phyloP scores from a whole-genome alignment of 805 yeast species.

The Tetrapisispora iriomotensis region DNA sequence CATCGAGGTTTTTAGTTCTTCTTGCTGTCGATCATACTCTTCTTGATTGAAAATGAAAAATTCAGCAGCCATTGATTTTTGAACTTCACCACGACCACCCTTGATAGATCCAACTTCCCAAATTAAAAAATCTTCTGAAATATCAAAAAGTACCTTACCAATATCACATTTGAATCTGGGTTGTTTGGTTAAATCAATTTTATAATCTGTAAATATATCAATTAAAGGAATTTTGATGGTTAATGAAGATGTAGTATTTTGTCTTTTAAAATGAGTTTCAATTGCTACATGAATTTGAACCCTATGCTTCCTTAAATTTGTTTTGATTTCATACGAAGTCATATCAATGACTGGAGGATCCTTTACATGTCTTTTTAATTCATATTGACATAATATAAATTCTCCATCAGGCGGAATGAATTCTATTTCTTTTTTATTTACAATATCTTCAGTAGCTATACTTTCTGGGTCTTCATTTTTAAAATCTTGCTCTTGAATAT shows the following conservation, averaged over 20 bases:
- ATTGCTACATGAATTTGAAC: slow-evolving; percentile 17
- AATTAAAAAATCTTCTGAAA: slow-evolving; percentile 56
- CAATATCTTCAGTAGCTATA: slow-evolving; percentile 27
- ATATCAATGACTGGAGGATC: slow-evolving; percentile 33
- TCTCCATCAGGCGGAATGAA: slow-evolving; percentile 90
- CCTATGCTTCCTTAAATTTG: slow-evolving; percentile 19
- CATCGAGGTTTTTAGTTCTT: slow-evolving; percentile 25
- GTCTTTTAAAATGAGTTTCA: slow-evolving; percentile 28
- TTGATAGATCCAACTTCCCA: slow-evolving; percentile 66
- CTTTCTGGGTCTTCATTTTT: slow-evolving; percentile 35
- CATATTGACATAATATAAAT: slow-evolving; percentile 45
- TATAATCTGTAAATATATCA: slow-evolving; percentile 28
- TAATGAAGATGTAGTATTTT: slow-evolving; percentile 27
- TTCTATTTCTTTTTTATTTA: slow-evolving; percentile 36
- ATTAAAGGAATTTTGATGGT: slow-evolving; percentile 25
- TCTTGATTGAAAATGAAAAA: slow-evolving; percentile 30
- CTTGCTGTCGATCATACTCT: slow-evolving; percentile 16
- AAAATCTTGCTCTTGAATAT: slow-evolving; percentile 1
- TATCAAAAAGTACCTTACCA: slow-evolving; percentile 62
- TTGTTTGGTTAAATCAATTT: slow-evolving; percentile 36
- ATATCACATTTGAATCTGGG: slow-evolving; percentile 61
- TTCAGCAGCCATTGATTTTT: slow-evolving; percentile 45
- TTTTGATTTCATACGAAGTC: slow-evolving; percentile 16
- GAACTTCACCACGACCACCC: slow-evolving; percentile 43
- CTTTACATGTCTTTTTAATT: slow-evolving; percentile 26